Conservation (phyloP, 352 stramenopile species). For the Achlya hypogyna region DNA sequence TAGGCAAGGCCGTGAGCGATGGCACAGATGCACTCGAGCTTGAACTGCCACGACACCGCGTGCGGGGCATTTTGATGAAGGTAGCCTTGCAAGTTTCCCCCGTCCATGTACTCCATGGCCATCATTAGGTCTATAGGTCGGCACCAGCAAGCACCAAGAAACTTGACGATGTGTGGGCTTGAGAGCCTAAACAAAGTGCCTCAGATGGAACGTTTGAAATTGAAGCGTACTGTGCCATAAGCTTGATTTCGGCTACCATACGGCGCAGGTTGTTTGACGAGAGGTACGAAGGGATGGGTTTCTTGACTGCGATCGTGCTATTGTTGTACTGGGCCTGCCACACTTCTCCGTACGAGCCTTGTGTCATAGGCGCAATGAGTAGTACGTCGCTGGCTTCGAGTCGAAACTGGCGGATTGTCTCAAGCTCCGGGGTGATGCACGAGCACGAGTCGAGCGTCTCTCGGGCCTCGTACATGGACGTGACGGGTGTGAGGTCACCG, state of each 20-base stretch:
- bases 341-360: constrained; percentile 26
- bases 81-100: not conserved
- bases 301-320: constrained; percentile 23
- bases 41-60: not conserved
- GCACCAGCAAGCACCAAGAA: not conserved
- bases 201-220: too few relatives aligned
- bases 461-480: not conserved
- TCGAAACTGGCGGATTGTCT: not conserved
- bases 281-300: constrained; percentile 21
- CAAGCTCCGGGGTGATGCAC: not conserved
- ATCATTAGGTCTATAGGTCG: constrained; percentile 5
- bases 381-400: constrained; percentile 14
- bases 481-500: not conserved
- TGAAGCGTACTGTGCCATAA: constrained; percentile 7
- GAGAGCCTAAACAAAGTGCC: not conserved
- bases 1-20: constrained; percentile 6
- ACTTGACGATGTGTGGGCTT: not conserved
- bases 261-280: constrained; percentile 14
- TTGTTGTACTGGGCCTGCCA: constrained; percentile 24
- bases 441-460: constrained; percentile 4
- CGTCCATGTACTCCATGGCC: constrained; percentile 1
- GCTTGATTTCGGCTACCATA: not conserved
- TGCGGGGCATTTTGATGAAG: not conserved
- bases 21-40: not conserved
- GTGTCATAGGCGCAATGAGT: constrained; percentile 21